Evolutionary conservation across 352 stramenopile species (phyloP), one percentile per base, ranked within the genome.

Genomic region (Phytophthora uliginosa): DNA sequence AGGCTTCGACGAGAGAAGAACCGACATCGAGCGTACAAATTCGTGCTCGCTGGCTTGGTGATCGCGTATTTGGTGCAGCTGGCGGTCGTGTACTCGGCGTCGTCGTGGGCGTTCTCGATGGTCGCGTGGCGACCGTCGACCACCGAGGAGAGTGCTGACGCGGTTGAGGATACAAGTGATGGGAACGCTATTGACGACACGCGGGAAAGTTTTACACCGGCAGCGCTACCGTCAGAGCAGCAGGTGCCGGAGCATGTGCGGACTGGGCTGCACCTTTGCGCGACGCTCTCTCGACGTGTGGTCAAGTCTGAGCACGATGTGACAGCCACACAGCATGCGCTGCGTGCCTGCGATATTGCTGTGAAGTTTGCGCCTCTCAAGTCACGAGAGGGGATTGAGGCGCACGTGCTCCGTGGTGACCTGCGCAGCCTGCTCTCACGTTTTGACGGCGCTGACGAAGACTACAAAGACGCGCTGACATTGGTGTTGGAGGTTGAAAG

Each of bases 331-430:
- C 69, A 78, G n/a, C 56, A 74, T 33, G 81, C 82, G 17, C 53
- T 83, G 22, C 73, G 69, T 3, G 81, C 79, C 1, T 92, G 84
- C 57, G 76, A 89, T 67, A 74, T 82, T 15, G 81, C 81, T 24
- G 77, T 87, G 2, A 83, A 69, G 18, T 65, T 83, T 50, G 71
- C 82, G 13, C 55, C 73, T 3, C 59, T 52, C 4, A 52, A 57
- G 17, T 79, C 79, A 12, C 38, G 63, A 5, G 61, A 82, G 12
- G 69, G 58, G 18, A 57, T 84, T 50, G 73, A 86, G 59, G 81
- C 83, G 17, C 77, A 71, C 24, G 79, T 89, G 3, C 77, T 90
- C 28, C 82, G 83, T 48, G 84, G 81, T 0, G 84, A 92, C 34
- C 47, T 92, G 15, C 74, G 62, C n/a, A 92, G 84, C 67, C 62